Evolutionary conservation across 1,139 yeast species (phyloP).

Genomic region (Williopsis jadinii): DNA sequence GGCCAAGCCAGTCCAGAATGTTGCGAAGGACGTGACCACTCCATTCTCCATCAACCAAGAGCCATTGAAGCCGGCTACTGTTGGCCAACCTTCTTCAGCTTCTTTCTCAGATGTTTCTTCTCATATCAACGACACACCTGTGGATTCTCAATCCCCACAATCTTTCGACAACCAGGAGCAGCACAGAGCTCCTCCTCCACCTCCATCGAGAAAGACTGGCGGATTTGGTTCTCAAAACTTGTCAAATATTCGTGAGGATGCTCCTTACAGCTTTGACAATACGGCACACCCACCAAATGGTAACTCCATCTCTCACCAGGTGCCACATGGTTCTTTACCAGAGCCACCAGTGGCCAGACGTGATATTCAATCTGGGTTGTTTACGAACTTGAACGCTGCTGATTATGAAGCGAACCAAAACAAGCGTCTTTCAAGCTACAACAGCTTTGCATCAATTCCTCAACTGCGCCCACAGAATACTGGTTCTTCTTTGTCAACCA

Average conservation of each 20-base stretch:
- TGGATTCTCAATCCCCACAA: slow-evolving; percentile 1
- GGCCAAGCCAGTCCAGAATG: no score
- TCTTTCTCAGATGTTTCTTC: slow-evolving; percentile 14
- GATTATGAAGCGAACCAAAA: slow-evolving; percentile 22
- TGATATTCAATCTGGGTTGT: slow-evolving; percentile 47
- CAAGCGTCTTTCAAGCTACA: slow-evolving; percentile 20
- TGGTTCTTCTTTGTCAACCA: slow-evolving; percentile 26
- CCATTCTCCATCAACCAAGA: slow-evolving; percentile 20
- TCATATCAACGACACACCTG: slow-evolving; percentile 10
- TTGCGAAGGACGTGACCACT: neutral
- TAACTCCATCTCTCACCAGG: slow-evolving; percentile 1
- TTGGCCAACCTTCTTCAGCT: slow-evolving; percentile 8
- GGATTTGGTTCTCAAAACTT: slow-evolving; percentile 11
- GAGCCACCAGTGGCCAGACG: slow-evolving; percentile 27
- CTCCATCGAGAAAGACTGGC: slow-evolving; percentile 48
- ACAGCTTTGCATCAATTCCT: slow-evolving; percentile 18
- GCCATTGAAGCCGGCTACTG: slow-evolving; percentile 23
- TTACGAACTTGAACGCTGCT: slow-evolving; percentile 42
- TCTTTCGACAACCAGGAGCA: slow-evolving; percentile 5
- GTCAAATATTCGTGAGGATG: slow-evolving; percentile 21
- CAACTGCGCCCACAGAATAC: slow-evolving; percentile 31
- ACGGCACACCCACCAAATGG: neutral
- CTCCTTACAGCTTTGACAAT: slow-evolving; percentile 11
- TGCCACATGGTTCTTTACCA: slow-evolving; percentile 9
- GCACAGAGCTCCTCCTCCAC: slow-evolving; percentile 37